Evolutionary conservation across 106 monocot genomes (phyloP).

Genomic region (Triglochin maritima): DNA sequence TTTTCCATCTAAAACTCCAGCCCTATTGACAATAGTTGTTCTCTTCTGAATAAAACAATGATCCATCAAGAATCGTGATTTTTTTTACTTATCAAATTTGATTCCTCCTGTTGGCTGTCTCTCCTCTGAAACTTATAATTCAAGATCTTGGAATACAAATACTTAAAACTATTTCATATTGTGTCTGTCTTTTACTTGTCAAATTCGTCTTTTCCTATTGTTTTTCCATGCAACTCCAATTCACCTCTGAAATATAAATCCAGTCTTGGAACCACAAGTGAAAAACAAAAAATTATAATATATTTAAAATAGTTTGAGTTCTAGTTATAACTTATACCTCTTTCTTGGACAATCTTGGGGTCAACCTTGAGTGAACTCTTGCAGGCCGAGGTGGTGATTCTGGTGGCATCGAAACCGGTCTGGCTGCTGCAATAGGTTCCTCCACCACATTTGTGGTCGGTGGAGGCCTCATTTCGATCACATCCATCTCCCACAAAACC

Average conservation of each 20-base stretch:
- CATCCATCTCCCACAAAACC: slow-evolving; percentile 40
- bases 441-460: not conserved
- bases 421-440: not conserved
- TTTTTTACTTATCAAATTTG: no score
- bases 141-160: no score
- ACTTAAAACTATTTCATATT: no score
- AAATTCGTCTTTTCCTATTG: no score
- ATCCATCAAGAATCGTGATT: no score
- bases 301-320: not conserved
- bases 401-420: not conserved
- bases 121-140: no score
- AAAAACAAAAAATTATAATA: not conserved
- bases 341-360: not conserved
- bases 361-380: not conserved
- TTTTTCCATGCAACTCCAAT: no score
- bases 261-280: slow-evolving; percentile 28
- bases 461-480: not conserved
- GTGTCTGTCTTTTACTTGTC: no score
- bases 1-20: no score
- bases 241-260: slow-evolving; percentile 10
- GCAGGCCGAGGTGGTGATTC: not conserved
- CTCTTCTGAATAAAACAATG: no score
- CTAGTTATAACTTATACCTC: not conserved
- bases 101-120: no score
- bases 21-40: no score